phyloP scores from a whole-genome alignment of 768 basidiomycete species.

The Chalciporus pseudorubinellus region DNA sequence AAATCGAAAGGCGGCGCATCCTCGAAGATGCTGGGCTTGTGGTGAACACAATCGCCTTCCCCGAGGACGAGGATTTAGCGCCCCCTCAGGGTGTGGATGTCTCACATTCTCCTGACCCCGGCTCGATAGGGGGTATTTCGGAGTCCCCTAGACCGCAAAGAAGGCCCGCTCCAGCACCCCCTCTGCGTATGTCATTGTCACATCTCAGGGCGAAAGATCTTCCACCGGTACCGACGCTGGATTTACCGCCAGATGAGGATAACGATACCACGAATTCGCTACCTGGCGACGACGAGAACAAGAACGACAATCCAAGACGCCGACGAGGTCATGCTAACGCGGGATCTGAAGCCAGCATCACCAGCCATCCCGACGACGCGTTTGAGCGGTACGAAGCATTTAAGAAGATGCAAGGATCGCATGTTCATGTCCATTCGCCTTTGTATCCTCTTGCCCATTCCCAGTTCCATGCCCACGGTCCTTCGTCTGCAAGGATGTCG shows the following conservation, averaged over 20 bases:
- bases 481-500: conserved; percentile 43
- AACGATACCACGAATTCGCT: not conserved
- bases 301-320: not conserved
- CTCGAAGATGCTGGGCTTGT: conserved; percentile 88
- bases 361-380: conserved; percentile 66
- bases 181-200: conserved; percentile 15
- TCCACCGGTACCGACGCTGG: conserved; percentile 47
- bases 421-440: no score
- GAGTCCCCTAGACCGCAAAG: conserved; percentile 23
- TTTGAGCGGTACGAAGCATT: conserved; percentile 90
- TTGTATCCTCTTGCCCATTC: no score
- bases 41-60: conserved; percentile 51
- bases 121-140: conserved; percentile 43
- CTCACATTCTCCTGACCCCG: conserved; percentile 18
- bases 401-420: conserved; percentile 54
- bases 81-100: conserved; percentile 17
- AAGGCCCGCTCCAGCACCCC: conserved; percentile 27
- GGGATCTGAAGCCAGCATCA: conserved; percentile 14
- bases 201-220: conserved; percentile 45
- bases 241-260: conserved; percentile 21
- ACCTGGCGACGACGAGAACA: conserved; percentile 1
- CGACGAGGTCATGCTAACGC: conserved; percentile 5
- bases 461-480: not conserved
- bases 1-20: conserved; percentile 74
- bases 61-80: not conserved